Percentiles rank a stretch among this genome's conserved stretches.
Evolutionary conservation across 805 yeast genomes (phyloP).

Genomic region (Dipodascus geniculatus): DNA sequence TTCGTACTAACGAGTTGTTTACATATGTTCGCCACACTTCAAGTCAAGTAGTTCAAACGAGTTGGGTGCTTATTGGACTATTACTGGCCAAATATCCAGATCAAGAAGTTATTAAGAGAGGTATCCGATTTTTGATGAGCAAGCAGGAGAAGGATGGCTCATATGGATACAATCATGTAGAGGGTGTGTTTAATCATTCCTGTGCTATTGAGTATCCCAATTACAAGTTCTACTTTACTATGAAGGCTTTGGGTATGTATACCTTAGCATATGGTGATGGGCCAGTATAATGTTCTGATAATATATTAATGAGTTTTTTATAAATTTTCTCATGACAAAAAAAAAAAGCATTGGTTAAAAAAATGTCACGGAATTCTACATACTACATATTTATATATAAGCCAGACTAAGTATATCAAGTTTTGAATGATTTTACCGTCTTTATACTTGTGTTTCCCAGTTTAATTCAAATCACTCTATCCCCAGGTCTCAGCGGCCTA

Average conservation of each 20-base stretch:
- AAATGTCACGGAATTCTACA: too few relatives aligned
- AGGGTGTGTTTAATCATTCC: constrained; percentile 93
- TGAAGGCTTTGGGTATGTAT: constrained; percentile 84
- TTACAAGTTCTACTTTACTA: constrained; percentile 78
- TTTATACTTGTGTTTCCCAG: too few relatives aligned
- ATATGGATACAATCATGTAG: constrained; percentile 74
- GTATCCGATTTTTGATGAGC: constrained; percentile 46
- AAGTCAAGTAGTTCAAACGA: constrained; percentile 75
- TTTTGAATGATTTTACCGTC: too few relatives aligned
- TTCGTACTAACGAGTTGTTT: constrained; percentile 78
- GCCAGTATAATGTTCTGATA: background rate
- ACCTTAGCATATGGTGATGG: constrained; percentile 9
- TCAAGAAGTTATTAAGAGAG: constrained; percentile 45
- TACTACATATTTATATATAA: too few relatives aligned
- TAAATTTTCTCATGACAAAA: too few relatives aligned
- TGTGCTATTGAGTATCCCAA: constrained; percentile 94
- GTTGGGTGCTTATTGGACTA: constrained; percentile 85
- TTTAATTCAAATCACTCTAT: too few relatives aligned
- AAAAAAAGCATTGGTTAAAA: too few relatives aligned
- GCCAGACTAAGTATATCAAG: too few relatives aligned
- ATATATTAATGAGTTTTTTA: too few relatives aligned
- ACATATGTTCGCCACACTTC: constrained; percentile 53
- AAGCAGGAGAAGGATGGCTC: constrained; percentile 70
- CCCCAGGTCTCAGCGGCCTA: too few relatives aligned
- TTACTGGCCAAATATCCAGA: constrained; percentile 75